Percentiles rank a stretch among this genome's conserved stretches.
These are phyloP conservation scores for Candida golubevii DNA, from an alignment of 805 yeast species.

Conservation along the genomic window DNA sequence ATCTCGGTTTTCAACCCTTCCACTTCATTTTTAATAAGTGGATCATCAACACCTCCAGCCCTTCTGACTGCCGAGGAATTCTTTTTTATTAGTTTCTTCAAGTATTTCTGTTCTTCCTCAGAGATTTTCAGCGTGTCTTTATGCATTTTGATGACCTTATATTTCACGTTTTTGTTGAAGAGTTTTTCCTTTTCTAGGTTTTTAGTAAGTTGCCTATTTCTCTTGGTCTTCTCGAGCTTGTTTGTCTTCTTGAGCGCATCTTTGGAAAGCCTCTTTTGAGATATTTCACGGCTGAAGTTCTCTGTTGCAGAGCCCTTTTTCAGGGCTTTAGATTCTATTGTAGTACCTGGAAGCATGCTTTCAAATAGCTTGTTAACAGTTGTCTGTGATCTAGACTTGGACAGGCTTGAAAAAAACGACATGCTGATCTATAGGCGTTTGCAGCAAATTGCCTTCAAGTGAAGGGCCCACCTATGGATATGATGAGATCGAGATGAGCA, in stretches of 20 bases:
- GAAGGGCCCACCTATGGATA: not conserved
- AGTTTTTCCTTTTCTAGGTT: constrained; percentile 26
- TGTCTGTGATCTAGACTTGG: constrained; percentile 21
- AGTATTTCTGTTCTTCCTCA: constrained; percentile 35
- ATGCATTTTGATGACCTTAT: constrained; percentile 36
- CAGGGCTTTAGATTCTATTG: constrained; percentile 3
- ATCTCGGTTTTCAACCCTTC: constrained; percentile 27
- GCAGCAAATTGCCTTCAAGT: too few relatives aligned
- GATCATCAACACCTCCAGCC: constrained; percentile 30
- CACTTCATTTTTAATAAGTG: constrained; percentile 27
- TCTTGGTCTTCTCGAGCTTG: constrained; percentile 18
- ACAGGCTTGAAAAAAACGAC: constrained; percentile 20
- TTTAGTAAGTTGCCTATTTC: constrained; percentile 26
- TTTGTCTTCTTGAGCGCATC: constrained; percentile 18
- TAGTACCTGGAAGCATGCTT: constrained; percentile 19
- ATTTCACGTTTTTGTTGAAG: constrained; percentile 34
- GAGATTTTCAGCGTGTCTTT: constrained; percentile 19
- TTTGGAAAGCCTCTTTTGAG: constrained; percentile 13
- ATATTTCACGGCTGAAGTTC: constrained; percentile 14
- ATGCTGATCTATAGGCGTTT: constrained; percentile 4
- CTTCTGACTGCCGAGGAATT: constrained; percentile 30
- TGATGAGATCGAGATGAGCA: constrained; percentile 4
- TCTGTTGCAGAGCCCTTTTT: constrained; percentile 14
- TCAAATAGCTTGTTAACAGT: constrained; percentile 25
- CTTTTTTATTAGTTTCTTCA: constrained; percentile 34